Percentiles rank a stretch among this genome's conserved stretches.
Evolutionary conservation across 2,329 filamentous ascomycete genomes (phyloP).

Genomic region (Pyrenophora graminea): DNA sequence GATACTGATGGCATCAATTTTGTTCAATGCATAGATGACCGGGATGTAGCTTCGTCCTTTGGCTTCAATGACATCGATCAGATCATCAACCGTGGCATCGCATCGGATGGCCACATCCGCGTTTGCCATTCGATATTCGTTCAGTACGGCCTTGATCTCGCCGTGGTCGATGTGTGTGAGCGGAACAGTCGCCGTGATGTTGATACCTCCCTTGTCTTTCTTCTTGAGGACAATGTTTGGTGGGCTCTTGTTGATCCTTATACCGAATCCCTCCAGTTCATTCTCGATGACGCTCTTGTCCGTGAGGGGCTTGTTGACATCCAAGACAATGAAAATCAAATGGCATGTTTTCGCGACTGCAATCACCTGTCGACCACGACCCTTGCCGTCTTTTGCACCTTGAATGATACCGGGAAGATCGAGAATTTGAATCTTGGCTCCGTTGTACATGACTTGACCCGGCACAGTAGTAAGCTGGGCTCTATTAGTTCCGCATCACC

Average conservation of each 20-base stretch:
- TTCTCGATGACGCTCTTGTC: constrained; percentile 95
- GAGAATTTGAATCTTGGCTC: constrained; percentile 96
- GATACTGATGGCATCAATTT: constrained; percentile 97
- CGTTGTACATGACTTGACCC: constrained; percentile 94
- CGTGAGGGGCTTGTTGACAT: constrained; percentile 97
- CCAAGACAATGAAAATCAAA: constrained; percentile 96
- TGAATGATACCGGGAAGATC: constrained; percentile 99
- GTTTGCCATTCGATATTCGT: constrained; percentile 93
- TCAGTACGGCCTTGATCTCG: constrained; percentile 97
- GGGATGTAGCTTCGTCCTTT: constrained; percentile 96
- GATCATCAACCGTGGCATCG: constrained; percentile 94
- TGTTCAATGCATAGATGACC: constrained; percentile 98
- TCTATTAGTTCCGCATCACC: constrained; percentile 14
- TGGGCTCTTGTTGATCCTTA: constrained; percentile 94
- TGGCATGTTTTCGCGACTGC: constrained; percentile 98
- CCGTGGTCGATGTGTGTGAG: constrained; percentile 91
- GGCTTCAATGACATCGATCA: constrained; percentile 94
- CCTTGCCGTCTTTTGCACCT: constrained; percentile 96
- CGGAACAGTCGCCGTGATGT: constrained; percentile 92
- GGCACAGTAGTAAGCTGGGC: constrained; percentile 82
- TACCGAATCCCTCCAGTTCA: constrained; percentile 95
- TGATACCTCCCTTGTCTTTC: constrained; percentile 97
- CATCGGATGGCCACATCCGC: constrained; percentile 97
- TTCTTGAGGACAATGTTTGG: constrained; percentile 99
- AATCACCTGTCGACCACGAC: constrained; percentile 96